A percentile compares a stretch with the other conserved stretches of the same genome.
phyloP scores from a whole-genome alignment of 257 asterid genomes.

The Fraxinus americana region DNA sequence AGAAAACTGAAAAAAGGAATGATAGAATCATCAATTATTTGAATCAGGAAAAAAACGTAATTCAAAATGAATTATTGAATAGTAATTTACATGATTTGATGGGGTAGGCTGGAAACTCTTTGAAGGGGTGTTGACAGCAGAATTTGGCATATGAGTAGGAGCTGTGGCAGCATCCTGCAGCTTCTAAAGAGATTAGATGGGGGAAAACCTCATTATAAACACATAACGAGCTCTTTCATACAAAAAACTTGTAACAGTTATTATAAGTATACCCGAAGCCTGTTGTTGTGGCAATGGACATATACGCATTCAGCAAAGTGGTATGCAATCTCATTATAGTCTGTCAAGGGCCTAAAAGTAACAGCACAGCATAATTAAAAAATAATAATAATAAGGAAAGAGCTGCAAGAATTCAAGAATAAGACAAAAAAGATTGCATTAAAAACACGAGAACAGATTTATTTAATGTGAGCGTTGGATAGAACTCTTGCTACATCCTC shows the following conservation, averaged over 20 bases:
- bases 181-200: conserved; percentile 41
- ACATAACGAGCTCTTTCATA: background rate
- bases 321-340: conserved; percentile 75
- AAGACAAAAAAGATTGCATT: conserved; percentile 10
- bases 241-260: conserved; percentile 7
- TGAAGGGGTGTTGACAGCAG: conserved; percentile 58
- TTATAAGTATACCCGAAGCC: conserved; percentile 56
- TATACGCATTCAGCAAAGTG: conserved; percentile 85
- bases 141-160: conserved; percentile 45
- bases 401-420: conserved; percentile 11
- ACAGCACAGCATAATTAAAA: conserved; percentile 21
- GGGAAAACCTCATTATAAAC: conserved; percentile 11
- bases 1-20: conserved; percentile 48
- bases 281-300: conserved; percentile 79
- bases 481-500: background rate
- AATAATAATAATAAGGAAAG: conserved; percentile 3
- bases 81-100: conserved; percentile 40
- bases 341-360: conserved; percentile 69
- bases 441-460: background rate
- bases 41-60: conserved; percentile 8
- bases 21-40: conserved; percentile 9
- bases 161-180: conserved; percentile 49
- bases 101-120: conserved; percentile 60
- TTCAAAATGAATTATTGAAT: conserved; percentile 15
- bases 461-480: conserved; percentile 1